Base-by-base conservation (phyloP, 805 yeast species). In the Ogataea parapolymorpha region DNA sequence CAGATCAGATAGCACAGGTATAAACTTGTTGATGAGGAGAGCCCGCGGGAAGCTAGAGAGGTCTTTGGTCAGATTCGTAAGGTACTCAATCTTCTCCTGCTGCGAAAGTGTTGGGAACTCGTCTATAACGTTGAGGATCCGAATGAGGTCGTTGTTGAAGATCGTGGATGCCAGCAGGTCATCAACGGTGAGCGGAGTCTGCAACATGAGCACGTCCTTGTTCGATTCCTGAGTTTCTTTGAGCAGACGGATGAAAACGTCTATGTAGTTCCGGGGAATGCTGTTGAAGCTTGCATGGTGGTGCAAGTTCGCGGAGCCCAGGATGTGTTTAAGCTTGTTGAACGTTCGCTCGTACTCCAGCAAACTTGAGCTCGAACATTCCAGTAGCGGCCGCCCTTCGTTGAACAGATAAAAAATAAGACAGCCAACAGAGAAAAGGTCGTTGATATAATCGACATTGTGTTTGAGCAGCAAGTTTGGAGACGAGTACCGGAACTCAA, bases 371-470 rank as follows among this genome's bases (percentile, higher is more conserved):
- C 46, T 53, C 1, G 55, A 35, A 36, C 82, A 70, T 12, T 71
- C 62, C 6, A 77, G 51, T 24, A 85, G 31, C 2, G 72, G 69
- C 6, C 68, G 43, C 1, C 56, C 56, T 15, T 59, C 48, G 49
- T 79, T 76, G 62, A 85, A 90, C 3, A 90, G 61, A 49, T 78
- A 81, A 57, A 74, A 83, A 3, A 89, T 79, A 42, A 93, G 58
- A 50, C 86, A 73, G 1, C 95, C 98, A 9, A 93, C 55, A 0
- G 96, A 79, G 71, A 90, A 93, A 26, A 86, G 74, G 58, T 93
- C 99, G 54, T 85, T 81, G 14, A 79, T 78, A 25, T 77, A 76
- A 25, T 77, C 79, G 3, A 87, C 66, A 16, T 74, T 71, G 40
- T 75, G 75, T 45, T 86, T 88, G 6, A 82, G 53, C 1, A 90